phyloP scores from a whole-genome alignment of 1,284 basidiomycete genomes.

The Ganoderma lingzhi region DNA sequence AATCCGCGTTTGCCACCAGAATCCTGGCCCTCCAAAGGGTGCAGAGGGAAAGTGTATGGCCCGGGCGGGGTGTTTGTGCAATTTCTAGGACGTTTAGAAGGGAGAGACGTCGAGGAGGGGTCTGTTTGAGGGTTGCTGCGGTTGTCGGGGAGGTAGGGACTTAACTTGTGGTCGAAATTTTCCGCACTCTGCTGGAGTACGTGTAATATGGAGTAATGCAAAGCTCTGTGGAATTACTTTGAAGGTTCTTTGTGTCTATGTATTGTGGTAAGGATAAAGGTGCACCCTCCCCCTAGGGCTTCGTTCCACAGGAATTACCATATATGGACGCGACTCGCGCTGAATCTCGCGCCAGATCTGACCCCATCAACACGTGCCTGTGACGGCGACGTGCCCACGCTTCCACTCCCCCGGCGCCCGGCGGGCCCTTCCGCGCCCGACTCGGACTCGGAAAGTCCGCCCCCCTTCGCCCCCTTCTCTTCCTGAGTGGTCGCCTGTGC shows the following conservation, averaged over 20 bases:
- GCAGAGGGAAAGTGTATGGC: conserved; percentile 20
- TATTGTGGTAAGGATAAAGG: conserved; percentile 20
- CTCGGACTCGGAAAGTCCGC: neutral
- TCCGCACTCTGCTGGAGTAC: conserved; percentile 10
- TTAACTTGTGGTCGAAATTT: conserved; percentile 25
- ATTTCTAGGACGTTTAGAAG: conserved; percentile 21
- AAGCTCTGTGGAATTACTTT: neutral
- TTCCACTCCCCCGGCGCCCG: conserved; percentile 10
- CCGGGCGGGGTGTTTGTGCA: conserved; percentile 13
- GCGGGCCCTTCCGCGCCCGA: neutral
- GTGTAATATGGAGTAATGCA: conserved; percentile 13
- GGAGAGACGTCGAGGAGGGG: conserved; percentile 20
- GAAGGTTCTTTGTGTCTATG: neutral
- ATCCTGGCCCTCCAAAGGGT: conserved; percentile 17
- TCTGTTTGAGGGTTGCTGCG: conserved; percentile 24
- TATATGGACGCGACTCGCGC: conserved; percentile 53
- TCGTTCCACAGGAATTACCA: conserved; percentile 46
- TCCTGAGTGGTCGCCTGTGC: neutral
- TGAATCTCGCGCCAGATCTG: conserved; percentile 45
- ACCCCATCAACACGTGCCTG: conserved; percentile 33
- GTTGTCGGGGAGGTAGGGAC: conserved; percentile 23
- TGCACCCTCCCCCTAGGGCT: conserved; percentile 30
- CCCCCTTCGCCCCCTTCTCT: neutral
- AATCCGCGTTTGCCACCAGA: conserved; percentile 28
- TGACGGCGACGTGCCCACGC: conserved; percentile 22